Conservation (phyloP, 345 rosid genomes). For the Triadica sebifera region DNA sequence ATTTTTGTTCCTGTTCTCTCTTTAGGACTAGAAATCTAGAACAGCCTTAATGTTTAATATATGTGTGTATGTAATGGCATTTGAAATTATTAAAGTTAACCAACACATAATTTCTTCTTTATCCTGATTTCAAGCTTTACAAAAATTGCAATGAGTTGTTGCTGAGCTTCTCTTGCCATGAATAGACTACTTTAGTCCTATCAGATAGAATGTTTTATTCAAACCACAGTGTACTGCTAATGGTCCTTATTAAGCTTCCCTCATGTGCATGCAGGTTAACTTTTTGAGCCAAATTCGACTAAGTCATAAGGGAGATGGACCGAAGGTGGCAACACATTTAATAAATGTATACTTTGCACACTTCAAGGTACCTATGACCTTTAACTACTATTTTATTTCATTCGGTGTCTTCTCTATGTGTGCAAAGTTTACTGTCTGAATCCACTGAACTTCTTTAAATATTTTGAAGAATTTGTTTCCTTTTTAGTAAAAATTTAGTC, state of each 20-base stretch:
- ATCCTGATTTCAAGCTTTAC: not conserved
- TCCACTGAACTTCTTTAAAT: not conserved
- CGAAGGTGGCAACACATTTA: slow-evolving; percentile 79
- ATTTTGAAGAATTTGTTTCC: not conserved
- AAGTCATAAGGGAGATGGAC: slow-evolving; percentile 82
- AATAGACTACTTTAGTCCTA: not conserved
- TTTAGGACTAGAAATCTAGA: not conserved
- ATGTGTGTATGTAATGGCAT: not conserved
- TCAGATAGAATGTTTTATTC: not conserved
- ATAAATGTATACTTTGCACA: slow-evolving; percentile 92
- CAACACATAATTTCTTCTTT: not conserved
- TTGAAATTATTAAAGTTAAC: not conserved
- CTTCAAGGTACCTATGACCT: slow-evolving; percentile 60
- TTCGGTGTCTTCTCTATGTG: not conserved
- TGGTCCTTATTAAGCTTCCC: slow-evolving; percentile 8
- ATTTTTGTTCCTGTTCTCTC: not conserved
- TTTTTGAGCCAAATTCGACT: slow-evolving; percentile 84
- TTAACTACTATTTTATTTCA: not conserved
- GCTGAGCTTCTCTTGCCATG: not conserved
- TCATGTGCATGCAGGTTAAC: slow-evolving; percentile 60
- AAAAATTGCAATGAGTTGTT: not conserved
- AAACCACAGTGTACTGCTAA: not conserved
- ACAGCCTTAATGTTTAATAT: not conserved
- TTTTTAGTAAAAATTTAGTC: not conserved
- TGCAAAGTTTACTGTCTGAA: not conserved